These are phyloP conservation scores for Bothriochloa decipiens DNA, from an alignment of 176 grass and related monocot genomes.

Conservation along the genomic window DNA sequence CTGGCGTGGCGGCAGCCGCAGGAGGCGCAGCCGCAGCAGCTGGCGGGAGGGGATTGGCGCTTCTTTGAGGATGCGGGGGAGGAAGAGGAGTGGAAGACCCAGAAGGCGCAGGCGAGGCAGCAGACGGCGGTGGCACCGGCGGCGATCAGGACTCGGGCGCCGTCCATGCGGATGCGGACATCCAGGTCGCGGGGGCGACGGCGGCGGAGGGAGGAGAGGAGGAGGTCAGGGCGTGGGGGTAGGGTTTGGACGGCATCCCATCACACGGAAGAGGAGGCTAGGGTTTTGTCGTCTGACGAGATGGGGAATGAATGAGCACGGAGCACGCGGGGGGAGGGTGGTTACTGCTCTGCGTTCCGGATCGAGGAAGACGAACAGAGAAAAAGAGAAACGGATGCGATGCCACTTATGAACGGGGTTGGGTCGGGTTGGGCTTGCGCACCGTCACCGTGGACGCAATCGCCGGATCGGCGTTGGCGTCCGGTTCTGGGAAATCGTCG, in stretches of 20 bases:
- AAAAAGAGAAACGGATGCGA: not conserved
- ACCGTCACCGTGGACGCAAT: not conserved
- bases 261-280: conserved; percentile 52
- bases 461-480: not conserved
- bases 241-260: conserved; percentile 63
- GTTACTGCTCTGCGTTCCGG: conserved; percentile 12
- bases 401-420: conserved; percentile 10
- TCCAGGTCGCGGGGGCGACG: conserved; percentile 43
- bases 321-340: not conserved
- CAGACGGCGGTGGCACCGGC: conserved; percentile 70
- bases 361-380: conserved; percentile 9
- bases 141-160: conserved; percentile 74
- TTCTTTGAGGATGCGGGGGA: conserved; percentile 23
- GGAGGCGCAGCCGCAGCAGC: conserved; percentile 44
- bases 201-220: not conserved
- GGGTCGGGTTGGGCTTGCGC: not conserved
- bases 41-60: not conserved
- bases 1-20: conserved; percentile 34
- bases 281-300: conserved; percentile 51
- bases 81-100: conserved; percentile 49
- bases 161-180: conserved; percentile 72
- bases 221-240: conserved; percentile 22
- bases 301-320: conserved; percentile 32
- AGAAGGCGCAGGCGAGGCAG: conserved; percentile 61
- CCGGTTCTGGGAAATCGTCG: not conserved